These are phyloP conservation scores for Botrytis cinerea DNA, from an alignment of 2,329 filamentous ascomycete genomes.

Conservation along the genomic window DNA sequence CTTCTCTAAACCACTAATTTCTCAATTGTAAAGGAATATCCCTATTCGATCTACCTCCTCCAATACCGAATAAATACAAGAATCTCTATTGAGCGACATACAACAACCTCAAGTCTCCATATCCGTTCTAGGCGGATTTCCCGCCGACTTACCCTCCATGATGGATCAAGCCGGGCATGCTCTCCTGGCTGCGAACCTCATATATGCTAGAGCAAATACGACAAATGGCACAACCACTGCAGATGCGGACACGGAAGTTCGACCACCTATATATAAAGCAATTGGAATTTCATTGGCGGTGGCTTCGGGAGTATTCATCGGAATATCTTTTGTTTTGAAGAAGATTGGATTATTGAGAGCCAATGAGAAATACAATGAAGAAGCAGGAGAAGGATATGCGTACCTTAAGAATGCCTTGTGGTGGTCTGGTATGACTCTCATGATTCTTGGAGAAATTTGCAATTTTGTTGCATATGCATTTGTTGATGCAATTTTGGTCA, in stretches of 20 bases:
- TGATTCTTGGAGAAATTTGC: conserved; percentile 95
- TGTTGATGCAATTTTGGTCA: conserved; percentile 93
- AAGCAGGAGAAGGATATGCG: conserved; percentile 92
- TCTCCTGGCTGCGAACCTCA: conserved; percentile 44
- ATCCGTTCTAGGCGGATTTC: conserved; percentile 19
- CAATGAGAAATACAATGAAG: conserved; percentile 95
- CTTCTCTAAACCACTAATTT: not conserved
- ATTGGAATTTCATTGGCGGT: conserved; percentile 86
- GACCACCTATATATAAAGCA: conserved; percentile 66
- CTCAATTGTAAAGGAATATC: not conserved
- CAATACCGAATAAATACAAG: conserved; percentile 6
- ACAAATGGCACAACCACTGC: conserved; percentile 38
- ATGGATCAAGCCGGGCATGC: conserved; percentile 46
- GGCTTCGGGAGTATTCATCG: conserved; percentile 88
- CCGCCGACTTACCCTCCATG: conserved; percentile 30
- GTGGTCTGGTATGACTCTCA: conserved; percentile 95
- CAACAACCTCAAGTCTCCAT: conserved; percentile 8
- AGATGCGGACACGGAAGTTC: conserved; percentile 28
- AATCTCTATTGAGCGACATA: conserved; percentile 17
- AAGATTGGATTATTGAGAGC: conserved; percentile 89
- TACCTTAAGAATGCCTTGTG: conserved; percentile 94
- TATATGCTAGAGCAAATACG: conserved; percentile 49
- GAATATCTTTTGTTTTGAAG: conserved; percentile 91
- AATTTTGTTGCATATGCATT: conserved; percentile 98
- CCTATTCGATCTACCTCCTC: not conserved